A percentile compares a stretch with the other conserved stretches of the same genome.
Evolutionary conservation across 768 basidiomycete genomes (phyloP).

Genomic region (Russula sp.): DNA sequence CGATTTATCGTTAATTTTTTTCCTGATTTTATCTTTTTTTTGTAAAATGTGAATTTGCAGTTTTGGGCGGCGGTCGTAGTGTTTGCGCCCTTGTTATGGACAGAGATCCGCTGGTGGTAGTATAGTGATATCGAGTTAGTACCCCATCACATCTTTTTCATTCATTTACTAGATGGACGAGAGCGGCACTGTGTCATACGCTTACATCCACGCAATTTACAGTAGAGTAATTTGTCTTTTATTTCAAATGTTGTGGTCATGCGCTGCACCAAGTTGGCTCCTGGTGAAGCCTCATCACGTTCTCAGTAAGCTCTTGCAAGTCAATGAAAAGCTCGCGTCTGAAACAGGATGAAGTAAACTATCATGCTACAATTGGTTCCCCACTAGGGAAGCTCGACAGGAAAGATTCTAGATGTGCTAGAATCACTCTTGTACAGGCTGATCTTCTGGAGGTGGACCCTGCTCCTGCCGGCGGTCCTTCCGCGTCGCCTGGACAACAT

Average conservation of each 20-base stretch:
- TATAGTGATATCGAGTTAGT: neutral
- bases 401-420: neutral
- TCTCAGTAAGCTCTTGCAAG: neutral
- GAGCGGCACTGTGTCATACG: neutral
- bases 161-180: neutral
- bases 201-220: neutral
- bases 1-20: neutral
- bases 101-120: conserved; percentile 72
- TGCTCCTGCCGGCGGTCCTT: conserved; percentile 57
- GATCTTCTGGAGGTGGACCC: conserved; percentile 42
- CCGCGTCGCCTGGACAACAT: conserved; percentile 84
- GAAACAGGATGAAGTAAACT: neutral
- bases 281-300: neutral
- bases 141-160: neutral
- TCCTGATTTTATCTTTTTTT: neutral
- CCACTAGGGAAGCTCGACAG: neutral
- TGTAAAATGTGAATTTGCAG: conserved; percentile 30
- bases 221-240: neutral
- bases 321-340: neutral
- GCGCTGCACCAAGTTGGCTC: neutral
- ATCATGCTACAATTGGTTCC: conserved; percentile 6
- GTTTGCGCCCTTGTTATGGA: conserved; percentile 81
- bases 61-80: conserved; percentile 92
- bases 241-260: neutral
- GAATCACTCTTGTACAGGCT: conserved; percentile 38